These are phyloP conservation scores for Anthracocystis panici-leucophaei DNA, from an alignment of 1,284 basidiomycete species.

Conservation along the genomic window DNA sequence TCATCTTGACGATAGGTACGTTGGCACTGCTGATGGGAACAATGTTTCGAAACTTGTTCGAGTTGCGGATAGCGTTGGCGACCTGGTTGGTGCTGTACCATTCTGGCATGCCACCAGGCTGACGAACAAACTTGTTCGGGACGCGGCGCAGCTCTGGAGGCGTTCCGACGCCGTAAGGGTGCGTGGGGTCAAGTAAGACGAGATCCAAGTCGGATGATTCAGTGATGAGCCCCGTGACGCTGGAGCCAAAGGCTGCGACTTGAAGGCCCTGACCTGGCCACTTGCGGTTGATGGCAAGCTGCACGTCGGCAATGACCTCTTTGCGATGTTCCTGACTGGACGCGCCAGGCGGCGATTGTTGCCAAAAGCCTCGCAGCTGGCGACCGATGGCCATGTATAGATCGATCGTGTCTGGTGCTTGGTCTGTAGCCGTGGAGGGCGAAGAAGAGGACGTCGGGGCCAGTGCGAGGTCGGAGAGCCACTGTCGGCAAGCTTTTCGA, in stretches of 20 bases:
- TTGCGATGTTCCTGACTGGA: conserved; percentile 13
- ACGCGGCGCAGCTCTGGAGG: conserved; percentile 25
- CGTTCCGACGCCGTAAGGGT: conserved; percentile 49
- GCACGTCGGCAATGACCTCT: conserved; percentile 44
- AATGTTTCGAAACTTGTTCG: conserved; percentile 25
- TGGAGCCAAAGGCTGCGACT: conserved; percentile 61
- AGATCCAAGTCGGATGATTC: conserved; percentile 58
- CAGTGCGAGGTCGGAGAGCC: conserved; percentile 14
- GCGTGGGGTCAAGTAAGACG: conserved; percentile 56
- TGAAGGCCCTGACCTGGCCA: conserved; percentile 49
- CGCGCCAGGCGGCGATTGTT: conserved; percentile 31
- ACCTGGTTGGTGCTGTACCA: conserved; percentile 47
- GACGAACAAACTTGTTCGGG: conserved; percentile 5
- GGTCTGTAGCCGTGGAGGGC: neutral
- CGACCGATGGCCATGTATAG: conserved; percentile 29
- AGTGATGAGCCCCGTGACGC: conserved; percentile 53
- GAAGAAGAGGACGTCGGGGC: neutral
- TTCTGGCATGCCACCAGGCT: conserved; percentile 39
- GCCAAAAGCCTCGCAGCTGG: conserved; percentile 46
- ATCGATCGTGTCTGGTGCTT: conserved; percentile 12
- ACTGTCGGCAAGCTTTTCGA: conserved; percentile 25
- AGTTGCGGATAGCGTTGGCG: conserved; percentile 27
- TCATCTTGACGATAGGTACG: conserved; percentile 64
- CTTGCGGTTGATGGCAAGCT: conserved; percentile 35
- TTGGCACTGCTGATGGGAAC: conserved; percentile 46